These are phyloP conservation scores for Chenopodium quinoa DNA, from an alignment of 148 eudicot species.

Conservation along the genomic window DNA sequence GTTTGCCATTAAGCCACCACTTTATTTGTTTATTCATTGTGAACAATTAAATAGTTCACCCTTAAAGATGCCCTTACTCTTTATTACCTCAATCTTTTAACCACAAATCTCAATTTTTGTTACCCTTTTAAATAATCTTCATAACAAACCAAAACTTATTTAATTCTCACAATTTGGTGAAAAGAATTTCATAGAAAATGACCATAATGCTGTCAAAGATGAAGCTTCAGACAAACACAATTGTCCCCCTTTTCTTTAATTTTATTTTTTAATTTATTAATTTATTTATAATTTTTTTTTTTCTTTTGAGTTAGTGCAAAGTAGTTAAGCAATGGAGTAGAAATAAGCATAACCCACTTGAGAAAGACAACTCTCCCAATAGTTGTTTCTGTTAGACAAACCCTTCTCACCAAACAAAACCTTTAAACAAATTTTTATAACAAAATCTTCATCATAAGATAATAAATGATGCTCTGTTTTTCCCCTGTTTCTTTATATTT, in stretches of 20 bases:
- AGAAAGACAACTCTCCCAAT: slow-evolving; percentile 15
- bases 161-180: slow-evolving; percentile 2
- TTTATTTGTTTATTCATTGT: no score
- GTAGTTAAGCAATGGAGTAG: slow-evolving; percentile 12
- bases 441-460: not conserved
- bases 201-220: not conserved
- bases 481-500: slow-evolving; percentile 19
- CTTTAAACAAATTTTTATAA: not conserved
- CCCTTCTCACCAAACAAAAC: slow-evolving; percentile 11
- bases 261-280: not conserved
- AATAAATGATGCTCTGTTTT: not conserved
- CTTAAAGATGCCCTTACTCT: slow-evolving; percentile 4
- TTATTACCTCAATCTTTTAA: not conserved
- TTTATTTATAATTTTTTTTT: no score
- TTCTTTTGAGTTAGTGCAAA: not conserved
- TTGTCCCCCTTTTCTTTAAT: not conserved
- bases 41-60: no score
- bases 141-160: slow-evolving; percentile 10
- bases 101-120: not conserved
- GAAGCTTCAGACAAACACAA: slow-evolving; percentile 23
- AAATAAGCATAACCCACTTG: slow-evolving; percentile 7
- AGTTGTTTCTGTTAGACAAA: not conserved
- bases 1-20: no score
- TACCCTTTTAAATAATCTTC: not conserved
- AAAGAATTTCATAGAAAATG: not conserved